phyloP scores from a whole-genome alignment of 257 asterid genomes.

The Solanum pinnatisectum region DNA sequence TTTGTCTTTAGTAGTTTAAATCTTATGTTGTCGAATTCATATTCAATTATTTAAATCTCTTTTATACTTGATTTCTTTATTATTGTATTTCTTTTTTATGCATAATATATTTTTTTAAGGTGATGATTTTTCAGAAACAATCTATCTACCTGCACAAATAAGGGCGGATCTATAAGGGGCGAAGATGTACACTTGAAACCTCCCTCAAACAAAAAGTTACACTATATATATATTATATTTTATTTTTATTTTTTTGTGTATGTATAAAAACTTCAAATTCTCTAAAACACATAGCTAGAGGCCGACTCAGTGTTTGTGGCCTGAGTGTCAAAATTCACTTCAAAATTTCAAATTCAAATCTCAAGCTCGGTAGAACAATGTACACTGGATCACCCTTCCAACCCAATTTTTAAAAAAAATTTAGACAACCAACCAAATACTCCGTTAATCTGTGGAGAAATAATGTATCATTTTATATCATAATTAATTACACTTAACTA shows the following conservation, averaged over 20 bases:
- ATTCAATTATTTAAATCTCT: background rate
- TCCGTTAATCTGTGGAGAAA: background rate
- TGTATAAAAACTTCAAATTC: background rate
- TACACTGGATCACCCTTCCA: background rate
- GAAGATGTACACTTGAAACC: too few relatives aligned
- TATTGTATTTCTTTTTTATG: too few relatives aligned
- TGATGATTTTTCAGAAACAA: background rate
- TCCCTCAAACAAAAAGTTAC: too few relatives aligned
- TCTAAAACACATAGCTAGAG: too few relatives aligned
- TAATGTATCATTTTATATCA: background rate
- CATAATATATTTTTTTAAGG: background rate
- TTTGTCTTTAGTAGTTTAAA: background rate
- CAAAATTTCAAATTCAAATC: background rate
- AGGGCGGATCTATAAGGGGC: background rate
- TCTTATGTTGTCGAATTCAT: background rate
- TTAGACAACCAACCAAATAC: background rate
- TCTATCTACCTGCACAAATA: background rate
- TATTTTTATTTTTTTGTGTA: too few relatives aligned
- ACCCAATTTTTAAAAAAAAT: rapidly evolving
- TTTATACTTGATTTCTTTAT: too few relatives aligned
- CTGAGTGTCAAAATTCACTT: background rate
- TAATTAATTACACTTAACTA: background rate
- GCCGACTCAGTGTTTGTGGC: too few relatives aligned
- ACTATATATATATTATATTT: too few relatives aligned
- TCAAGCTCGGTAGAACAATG: background rate